Evolutionary conservation across 169 alveolate species (phyloP).

Genomic region (Sarcocystis neurona): DNA sequence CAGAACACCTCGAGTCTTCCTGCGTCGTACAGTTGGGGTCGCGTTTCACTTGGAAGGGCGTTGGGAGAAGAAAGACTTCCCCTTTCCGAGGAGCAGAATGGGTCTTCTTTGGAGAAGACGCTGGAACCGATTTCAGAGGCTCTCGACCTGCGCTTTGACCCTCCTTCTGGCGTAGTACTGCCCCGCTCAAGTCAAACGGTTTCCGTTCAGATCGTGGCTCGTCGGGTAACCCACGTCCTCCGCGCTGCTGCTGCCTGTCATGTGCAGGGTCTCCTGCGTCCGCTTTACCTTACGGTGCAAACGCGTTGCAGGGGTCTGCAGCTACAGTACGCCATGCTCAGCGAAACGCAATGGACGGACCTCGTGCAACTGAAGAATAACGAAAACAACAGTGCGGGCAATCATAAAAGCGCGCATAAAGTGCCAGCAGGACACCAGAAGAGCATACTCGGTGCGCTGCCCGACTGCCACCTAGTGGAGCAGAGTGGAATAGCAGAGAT

Average conservation of each 20-base stretch:
- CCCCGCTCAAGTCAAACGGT: slow-evolving; percentile 4
- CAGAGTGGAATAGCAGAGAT: not conserved
- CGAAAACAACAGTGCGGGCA: not conserved
- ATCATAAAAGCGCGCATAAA: not conserved
- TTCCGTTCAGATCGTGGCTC: not conserved
- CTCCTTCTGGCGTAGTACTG: not conserved
- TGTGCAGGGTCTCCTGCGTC: slow-evolving; percentile 9
- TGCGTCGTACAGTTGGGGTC: slow-evolving; percentile 1
- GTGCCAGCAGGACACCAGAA: not conserved
- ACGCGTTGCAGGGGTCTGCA: slow-evolving; percentile 7
- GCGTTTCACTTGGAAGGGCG: no score
- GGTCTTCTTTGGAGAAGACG: not conserved
- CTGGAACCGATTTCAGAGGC: not conserved
- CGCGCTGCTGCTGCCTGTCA: slow-evolving; percentile 17
- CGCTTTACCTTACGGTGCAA: not conserved
- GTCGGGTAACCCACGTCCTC: not conserved
- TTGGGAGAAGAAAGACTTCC: no score
- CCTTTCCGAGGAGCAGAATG: slow-evolving; percentile 14
- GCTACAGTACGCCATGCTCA: slow-evolving; percentile 11
- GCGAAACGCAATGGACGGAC: not conserved
- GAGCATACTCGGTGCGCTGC: not conserved
- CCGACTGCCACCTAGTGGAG: not conserved
- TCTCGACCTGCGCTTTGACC: not conserved
- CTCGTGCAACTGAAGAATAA: not conserved
- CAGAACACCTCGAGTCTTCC: not conserved